Base-by-base conservation (phyloP, 805 yeast genomes). In the Hanseniaspora lachancei region DNA sequence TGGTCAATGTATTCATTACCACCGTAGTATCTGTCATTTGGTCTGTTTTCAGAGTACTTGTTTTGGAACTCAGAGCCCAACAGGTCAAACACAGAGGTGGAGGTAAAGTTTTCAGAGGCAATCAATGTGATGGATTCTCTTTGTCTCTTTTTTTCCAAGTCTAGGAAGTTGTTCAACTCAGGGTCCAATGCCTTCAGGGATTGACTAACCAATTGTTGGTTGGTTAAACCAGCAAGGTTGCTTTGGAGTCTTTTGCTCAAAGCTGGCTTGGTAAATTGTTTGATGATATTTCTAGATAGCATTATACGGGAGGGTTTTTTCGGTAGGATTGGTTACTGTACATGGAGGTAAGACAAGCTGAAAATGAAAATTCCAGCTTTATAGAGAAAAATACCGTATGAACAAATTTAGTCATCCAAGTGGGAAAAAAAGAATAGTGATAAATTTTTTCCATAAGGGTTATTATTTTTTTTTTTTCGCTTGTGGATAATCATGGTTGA, bases 11-110 rank as follows among this genome's bases (percentile, higher is more conserved):
- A 84, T 72, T 91, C 89, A 68, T 91, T 91, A 70, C 98, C 98
- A 71, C 98, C 98, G 69, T 91, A 91, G 76, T 91, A 91, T 70
- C 98, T 82, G 60, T 89, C 95, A 62, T 96, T 96, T 43, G 98
- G 98, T 73, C 91, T 91, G 61, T 97, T 97, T 73, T 91, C 98
- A 12, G 97, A 89, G 74, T 91, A 91, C 75, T 91, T 91, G 79
- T 91, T 91, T 71, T 86, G 89, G 96, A 91, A 88, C 68, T 87
- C 95, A 29, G 96, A 85, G 61, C 97, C 97, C 65, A 91, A 77
- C 50, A 88, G 80, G 68, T 91, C 96, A 80, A 91, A 86, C 35
- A 91, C 98, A 24, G 96, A 84, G 62, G 84, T 86, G 50, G 97
- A 86, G 57, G 98, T 91, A 77, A 89, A 91, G 73, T 91, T 91